phyloP scores from a whole-genome alignment of 202 grass and related monocot species.

The Carex sylvatica region DNA sequence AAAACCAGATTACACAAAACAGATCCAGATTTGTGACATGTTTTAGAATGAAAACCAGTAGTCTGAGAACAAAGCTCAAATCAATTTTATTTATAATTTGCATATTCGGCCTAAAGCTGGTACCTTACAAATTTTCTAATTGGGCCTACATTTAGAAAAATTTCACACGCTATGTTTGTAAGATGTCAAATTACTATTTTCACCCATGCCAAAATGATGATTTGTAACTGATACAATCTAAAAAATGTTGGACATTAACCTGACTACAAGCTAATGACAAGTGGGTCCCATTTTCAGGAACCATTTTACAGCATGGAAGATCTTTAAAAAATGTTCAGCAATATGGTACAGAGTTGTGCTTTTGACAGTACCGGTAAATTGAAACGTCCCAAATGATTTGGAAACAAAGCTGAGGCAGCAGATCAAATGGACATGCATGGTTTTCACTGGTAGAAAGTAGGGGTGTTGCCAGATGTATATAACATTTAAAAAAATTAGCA shows the following conservation, averaged over 20 bases:
- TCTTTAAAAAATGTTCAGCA: slow-evolving; percentile 59
- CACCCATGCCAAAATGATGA: neutral
- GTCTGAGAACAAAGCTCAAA: neutral
- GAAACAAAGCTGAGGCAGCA: neutral
- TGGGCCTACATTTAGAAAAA: neutral
- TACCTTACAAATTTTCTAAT: neutral
- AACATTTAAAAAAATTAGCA: neutral
- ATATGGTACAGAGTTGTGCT: slow-evolving; percentile 50
- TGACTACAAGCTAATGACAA: neutral
- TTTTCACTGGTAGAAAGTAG: neutral
- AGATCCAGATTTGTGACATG: neutral
- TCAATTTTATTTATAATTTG: neutral
- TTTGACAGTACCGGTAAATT: neutral
- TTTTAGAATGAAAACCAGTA: neutral
- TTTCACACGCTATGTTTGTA: neutral
- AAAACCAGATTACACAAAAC: neutral
- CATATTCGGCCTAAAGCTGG: neutral
- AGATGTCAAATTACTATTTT: too few species aligned
- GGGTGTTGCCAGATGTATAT: neutral
- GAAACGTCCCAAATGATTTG: neutral
- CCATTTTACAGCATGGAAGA: slow-evolving; percentile 49
- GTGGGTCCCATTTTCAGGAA: slow-evolving; percentile 24
- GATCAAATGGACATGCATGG: neutral
- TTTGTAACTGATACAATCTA: neutral
- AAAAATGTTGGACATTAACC: too few species aligned